These are phyloP conservation scores for Monosporozyma yasuniensis DNA, from an alignment of 805 yeast species.

Conservation along the genomic window DNA sequence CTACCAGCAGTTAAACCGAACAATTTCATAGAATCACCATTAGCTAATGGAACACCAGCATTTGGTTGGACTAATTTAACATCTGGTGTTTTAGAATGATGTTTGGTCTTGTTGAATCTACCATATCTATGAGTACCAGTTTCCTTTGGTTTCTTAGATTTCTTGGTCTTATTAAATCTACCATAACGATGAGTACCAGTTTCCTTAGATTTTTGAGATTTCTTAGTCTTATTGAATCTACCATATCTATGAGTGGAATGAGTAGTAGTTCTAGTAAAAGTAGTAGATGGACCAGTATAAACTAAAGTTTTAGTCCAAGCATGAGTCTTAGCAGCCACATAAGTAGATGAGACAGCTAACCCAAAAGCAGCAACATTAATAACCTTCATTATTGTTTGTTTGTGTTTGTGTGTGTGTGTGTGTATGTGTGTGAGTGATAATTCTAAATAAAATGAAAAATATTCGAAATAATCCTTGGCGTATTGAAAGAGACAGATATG, in stretches of 20 bases:
- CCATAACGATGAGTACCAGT: slow-evolving; percentile 53
- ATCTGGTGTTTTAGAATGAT: slow-evolving; percentile 17
- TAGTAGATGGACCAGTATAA: slow-evolving; percentile 20
- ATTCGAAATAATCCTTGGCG: background rate
- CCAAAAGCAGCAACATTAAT: slow-evolving; percentile 35
- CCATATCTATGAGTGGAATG: slow-evolving; percentile 47
- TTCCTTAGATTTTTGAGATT: slow-evolving; percentile 27
- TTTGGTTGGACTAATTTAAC: slow-evolving; percentile 11
- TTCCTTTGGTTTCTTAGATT: slow-evolving; percentile 26
- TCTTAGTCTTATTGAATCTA: slow-evolving; percentile 35
- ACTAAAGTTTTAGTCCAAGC: slow-evolving; percentile 11
- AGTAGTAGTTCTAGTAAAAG: slow-evolving; percentile 23
- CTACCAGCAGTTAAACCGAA: slow-evolving; percentile 34
- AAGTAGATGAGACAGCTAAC: slow-evolving; percentile 30
- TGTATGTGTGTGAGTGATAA: too few relatives aligned
- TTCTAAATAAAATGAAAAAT: background rate
- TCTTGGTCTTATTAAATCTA: slow-evolving; percentile 38
- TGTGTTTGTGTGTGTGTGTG: background rate
- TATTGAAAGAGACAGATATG: too few relatives aligned
- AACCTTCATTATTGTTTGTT: slow-evolving; percentile 33
- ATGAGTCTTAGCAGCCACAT: slow-evolving; percentile 19
- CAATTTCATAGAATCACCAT: slow-evolving; percentile 17
- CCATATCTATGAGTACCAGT: slow-evolving; percentile 53
- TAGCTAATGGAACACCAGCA: slow-evolving; percentile 15
- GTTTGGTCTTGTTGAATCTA: slow-evolving; percentile 37